Base-by-base conservation (phyloP, 169 alveolate species). In the Plasmodium knowlesi region DNA sequence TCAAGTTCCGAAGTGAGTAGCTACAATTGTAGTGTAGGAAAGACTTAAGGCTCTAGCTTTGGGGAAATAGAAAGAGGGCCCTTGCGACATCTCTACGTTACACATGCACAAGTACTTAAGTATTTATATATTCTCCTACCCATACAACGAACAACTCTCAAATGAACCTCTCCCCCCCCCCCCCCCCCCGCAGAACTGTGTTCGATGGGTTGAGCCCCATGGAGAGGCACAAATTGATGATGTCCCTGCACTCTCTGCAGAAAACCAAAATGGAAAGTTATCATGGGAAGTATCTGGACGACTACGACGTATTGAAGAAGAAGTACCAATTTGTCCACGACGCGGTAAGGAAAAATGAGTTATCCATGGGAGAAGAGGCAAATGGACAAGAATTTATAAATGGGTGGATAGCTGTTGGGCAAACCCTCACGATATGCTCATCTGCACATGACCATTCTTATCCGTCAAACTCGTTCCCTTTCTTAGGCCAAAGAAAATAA, bases 171-270 rank as follows among this genome's bases (percentile, higher is more conserved):
- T 4, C 14, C 0, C 53, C 53, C 53, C 73, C 73, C 73, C 32
- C 53, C 53, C 73, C 73, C 73, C 32, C 14, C 0, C 53, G 14
- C 46, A 84, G 92, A 30, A 84, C 32, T 5, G 78, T 72, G 76
- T 84, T 84, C 79, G 92, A 84, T 22, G 84, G 30, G 30, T 0
- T 84, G 76, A n/a, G 67, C 22, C 84, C 92, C 3, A 72, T 84
- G 12, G 92, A 84, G 41, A 53, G 92, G 50, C 92, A 84, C 30
- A 84, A 84, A 50, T 84, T 84, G 25, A 84, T 84, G 92, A 84
- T 84, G 92, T 84, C 92, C 19, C 73, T 84, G 28, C 84, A 84
- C 25, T 22, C 22, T 50, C 79, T 84, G 28, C 84, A 84, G 30
- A 72, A 70, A 30, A 71, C 74, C 22, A 86, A 86, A 76, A 57